phyloP scores from a whole-genome alignment of 805 yeast species.

The Novakomyces olei region DNA sequence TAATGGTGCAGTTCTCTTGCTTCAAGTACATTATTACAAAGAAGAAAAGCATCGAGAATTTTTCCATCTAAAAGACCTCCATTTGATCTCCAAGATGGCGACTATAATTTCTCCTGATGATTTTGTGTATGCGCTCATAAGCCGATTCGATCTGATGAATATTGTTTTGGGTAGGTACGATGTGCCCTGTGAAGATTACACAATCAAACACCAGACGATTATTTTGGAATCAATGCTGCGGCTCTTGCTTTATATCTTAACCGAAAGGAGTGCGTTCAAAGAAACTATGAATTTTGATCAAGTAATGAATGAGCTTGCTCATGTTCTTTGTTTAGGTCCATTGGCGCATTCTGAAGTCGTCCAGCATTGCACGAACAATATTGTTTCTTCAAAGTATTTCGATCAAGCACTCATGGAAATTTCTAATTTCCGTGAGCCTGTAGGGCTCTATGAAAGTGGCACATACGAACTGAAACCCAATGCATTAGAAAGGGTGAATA shows the following conservation, averaged over 20 bases:
- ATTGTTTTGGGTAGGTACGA: background rate
- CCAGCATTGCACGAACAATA: slow-evolving; percentile 50
- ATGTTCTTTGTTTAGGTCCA: slow-evolving; percentile 56
- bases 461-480: slow-evolving; percentile 43
- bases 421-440: slow-evolving; percentile 42
- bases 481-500: slow-evolving; percentile 37
- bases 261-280: slow-evolving; percentile 43
- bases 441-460: slow-evolving; percentile 35
- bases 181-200: slow-evolving; percentile 9
- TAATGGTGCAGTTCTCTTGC: slow-evolving; percentile 62
- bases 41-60: slow-evolving; percentile 60
- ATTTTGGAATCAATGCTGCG: slow-evolving; percentile 65
- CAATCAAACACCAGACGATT: slow-evolving; percentile 23
- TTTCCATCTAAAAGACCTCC: no score
- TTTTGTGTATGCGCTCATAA: slow-evolving; percentile 33
- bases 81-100: no score
- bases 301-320: slow-evolving; percentile 48
- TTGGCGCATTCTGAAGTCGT: slow-evolving; percentile 49
- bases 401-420: slow-evolving; percentile 35
- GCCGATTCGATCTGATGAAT: slow-evolving; percentile 22
- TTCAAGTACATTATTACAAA: slow-evolving; percentile 60
- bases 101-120: slow-evolving; percentile 38
- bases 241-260: slow-evolving; percentile 40
- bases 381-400: slow-evolving; percentile 50
- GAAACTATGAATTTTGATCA: slow-evolving; percentile 18